A percentile compares a stretch with the other conserved stretches of the same genome.
Evolutionary conservation across 345 rosid genomes (phyloP).

Genomic region (Gossypium mustelinum): DNA sequence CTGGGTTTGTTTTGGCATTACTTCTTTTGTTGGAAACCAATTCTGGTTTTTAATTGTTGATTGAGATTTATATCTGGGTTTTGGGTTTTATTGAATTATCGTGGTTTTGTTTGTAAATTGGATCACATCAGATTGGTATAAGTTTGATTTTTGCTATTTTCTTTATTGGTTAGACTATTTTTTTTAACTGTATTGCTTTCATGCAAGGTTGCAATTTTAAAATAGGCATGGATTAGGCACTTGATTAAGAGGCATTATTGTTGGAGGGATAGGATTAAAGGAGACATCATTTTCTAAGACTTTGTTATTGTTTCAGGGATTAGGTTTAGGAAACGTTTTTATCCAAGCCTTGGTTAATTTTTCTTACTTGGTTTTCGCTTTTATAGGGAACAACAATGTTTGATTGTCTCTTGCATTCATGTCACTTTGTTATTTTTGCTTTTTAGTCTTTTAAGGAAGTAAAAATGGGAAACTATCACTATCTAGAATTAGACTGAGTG

Average conservation of each 20-base stretch:
- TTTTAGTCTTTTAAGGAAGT: not conserved
- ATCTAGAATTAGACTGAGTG: not conserved
- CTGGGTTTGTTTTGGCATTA: not conserved
- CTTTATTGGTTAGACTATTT: not conserved
- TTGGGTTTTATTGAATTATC: not conserved
- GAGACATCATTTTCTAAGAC: not conserved
- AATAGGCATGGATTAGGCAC: not conserved
- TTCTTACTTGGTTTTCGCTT: no score
- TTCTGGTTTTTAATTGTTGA: conserved; percentile 8
- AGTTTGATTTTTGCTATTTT: not conserved
- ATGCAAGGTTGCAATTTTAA: not conserved
- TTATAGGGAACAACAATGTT: not conserved
- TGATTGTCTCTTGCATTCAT: not conserved
- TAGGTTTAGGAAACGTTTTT: no score
- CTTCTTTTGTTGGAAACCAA: not conserved
- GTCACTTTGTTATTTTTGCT: not conserved
- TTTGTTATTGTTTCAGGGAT: not conserved
- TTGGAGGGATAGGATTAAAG: not conserved
- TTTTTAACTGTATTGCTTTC: not conserved
- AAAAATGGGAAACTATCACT: not conserved
- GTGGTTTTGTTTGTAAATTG: conserved; percentile 1
- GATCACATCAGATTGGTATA: not conserved
- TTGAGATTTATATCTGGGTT: conserved; percentile 18
- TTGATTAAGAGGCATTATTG: no score
- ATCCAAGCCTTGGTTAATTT: no score